Evolutionary conservation across 2,329 filamentous ascomycete genomes (phyloP), one percentile per base, ranked within the genome.

Genomic region (Curvularia sp.): DNA sequence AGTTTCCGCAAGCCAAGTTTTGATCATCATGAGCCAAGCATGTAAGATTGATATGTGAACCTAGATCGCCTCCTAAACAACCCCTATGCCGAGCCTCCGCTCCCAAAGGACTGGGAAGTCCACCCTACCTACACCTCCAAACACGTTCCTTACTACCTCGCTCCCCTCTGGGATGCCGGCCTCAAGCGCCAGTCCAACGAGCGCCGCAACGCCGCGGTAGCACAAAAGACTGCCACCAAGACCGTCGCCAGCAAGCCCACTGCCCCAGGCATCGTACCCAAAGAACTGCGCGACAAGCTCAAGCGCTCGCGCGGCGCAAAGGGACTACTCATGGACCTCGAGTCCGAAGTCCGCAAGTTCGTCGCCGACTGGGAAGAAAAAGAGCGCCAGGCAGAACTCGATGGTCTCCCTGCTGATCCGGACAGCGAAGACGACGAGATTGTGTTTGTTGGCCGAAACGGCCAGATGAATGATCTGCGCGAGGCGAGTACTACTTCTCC

Each of bases 141-240:
- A 69, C 79, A 85, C 58, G 88, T 97, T 15, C 95, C 93, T 0
- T 98, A 98, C 81, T 93, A 94, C 72, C 84, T 97, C 55, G 94
- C 94, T 2, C 87, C 90, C 15, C 86, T 92, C 62, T 97, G 93
- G 92, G 93, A 97, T 69, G 83, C 84, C 1, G 77, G 79, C 24
- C 78, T 81, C 46, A 77, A 78, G 13, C 73, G 72, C 22, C 55
- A 82, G 79, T 62, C 76, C 79, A 55, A 87, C 82, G 68, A 70
- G 49, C 71, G 73, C 62, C 74, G 74, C 58, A 61, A 63, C n/a
- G 81, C 71, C 22, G 61, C 62, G 30, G 59, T 66, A 4, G 69
- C 72, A 65, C 75, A 68, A 22, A 77, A 78, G 54, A 62, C 72
- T 30, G 69, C 73, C 12, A 62, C 71, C 33, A 73, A 76, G 28